These are phyloP conservation scores for Quercus ilex DNA, from an alignment of 306 rosid genomes.

Conservation along the genomic window DNA sequence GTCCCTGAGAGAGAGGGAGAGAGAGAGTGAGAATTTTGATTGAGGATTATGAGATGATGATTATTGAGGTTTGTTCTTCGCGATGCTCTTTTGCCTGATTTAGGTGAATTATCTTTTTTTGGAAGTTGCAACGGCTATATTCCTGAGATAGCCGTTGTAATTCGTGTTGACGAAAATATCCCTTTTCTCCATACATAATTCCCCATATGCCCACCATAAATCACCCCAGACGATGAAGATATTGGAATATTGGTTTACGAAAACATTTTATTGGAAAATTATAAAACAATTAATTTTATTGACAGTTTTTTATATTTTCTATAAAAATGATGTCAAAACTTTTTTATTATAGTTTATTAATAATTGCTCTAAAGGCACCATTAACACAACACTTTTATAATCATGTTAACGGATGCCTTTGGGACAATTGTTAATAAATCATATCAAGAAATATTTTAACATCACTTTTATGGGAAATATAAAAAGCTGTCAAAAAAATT, in stretches of 20 bases:
- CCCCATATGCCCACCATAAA: conserved; percentile 57
- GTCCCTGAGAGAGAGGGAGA: background rate
- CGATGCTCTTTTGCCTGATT: background rate
- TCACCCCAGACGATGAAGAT: conserved; percentile 37
- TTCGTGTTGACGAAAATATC: background rate
- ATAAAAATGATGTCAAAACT: too few relatives aligned
- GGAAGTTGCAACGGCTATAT: background rate
- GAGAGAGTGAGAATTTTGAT: background rate
- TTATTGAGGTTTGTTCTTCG: background rate
- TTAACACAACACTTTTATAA: too few relatives aligned
- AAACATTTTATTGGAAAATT: too few relatives aligned
- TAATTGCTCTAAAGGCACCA: too few relatives aligned
- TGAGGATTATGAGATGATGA: background rate
- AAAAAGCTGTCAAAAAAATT: too few relatives aligned
- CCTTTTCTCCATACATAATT: background rate
- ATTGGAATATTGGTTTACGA: too few relatives aligned
- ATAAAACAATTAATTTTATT: too few relatives aligned
- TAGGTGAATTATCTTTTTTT: background rate
- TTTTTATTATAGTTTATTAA: too few relatives aligned
- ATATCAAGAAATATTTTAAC: too few relatives aligned
- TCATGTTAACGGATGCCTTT: fast-evolving
- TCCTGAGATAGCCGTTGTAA: background rate
- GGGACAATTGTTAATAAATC: too few relatives aligned
- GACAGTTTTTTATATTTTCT: too few relatives aligned
- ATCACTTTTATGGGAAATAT: too few relatives aligned